Conservation (phyloP, 2,329 filamentous ascomycete species). For the Didymella pomorum region DNA sequence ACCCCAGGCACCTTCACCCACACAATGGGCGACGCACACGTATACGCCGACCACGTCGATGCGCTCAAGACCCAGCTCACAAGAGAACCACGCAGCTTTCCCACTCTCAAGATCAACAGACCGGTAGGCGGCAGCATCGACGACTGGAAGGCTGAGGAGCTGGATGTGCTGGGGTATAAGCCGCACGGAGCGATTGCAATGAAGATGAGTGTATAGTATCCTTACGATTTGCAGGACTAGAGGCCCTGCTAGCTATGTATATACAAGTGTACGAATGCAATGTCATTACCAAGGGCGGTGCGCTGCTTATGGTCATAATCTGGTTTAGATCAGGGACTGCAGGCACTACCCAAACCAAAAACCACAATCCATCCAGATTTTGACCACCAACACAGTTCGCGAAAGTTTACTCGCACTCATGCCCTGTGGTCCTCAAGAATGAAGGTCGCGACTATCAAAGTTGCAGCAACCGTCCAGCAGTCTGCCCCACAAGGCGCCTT, state of each 20-base stretch:
- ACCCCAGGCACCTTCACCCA: conserved; percentile 88
- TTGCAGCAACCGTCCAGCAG: not conserved
- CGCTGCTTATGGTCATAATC: too few relatives aligned
- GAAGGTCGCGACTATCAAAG: not conserved
- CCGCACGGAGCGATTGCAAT: conserved; percentile 93
- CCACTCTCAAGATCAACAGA: conserved; percentile 74
- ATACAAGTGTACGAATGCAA: conserved; percentile 10
- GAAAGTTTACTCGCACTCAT: not conserved
- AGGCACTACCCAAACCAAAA: not conserved
- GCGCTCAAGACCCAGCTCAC: conserved; percentile 82
- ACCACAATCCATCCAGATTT: not conserved
- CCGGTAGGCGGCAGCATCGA: conserved; percentile 80
- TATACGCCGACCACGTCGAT: conserved; percentile 92
- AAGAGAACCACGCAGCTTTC: conserved; percentile 82
- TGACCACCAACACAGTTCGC: not conserved
- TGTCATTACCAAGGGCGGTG: not conserved
- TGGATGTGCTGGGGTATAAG: conserved; percentile 85
- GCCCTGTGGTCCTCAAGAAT: not conserved
- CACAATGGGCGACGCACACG: conserved; percentile 97
- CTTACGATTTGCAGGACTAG: conserved; percentile 10
- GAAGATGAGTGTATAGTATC: conserved; percentile 91
- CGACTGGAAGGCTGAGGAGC: conserved; percentile 88
- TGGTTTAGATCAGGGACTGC: not conserved
- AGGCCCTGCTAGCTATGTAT: conserved; percentile 5
- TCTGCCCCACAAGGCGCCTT: conserved; percentile 9